phyloP scores from a whole-genome alignment of 139 green algal species.

The Chlorella sp. region DNA sequence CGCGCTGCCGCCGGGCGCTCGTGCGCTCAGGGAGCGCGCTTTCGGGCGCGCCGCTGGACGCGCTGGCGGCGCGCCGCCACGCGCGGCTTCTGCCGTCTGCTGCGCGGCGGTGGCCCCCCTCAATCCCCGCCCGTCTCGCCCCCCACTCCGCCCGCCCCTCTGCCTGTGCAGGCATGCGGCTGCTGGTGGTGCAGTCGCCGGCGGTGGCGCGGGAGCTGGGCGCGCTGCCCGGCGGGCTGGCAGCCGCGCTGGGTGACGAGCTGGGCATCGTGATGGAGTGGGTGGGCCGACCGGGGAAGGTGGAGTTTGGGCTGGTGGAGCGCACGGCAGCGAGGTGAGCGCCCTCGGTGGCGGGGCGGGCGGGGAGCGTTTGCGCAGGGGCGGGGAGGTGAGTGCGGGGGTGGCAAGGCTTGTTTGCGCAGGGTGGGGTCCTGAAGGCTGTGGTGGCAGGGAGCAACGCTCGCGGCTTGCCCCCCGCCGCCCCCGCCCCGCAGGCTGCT shows the following conservation, averaged over 20 bases:
- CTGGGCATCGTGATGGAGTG: constrained; percentile 34
- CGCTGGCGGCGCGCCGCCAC: not conserved
- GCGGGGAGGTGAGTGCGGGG: too few relatives aligned
- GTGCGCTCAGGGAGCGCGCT: too few relatives aligned
- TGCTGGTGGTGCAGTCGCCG: constrained; percentile 29
- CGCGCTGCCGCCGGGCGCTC: not conserved
- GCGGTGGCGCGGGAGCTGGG: constrained; percentile 22
- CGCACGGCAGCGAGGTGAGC: constrained; percentile 15
- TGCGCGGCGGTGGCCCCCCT: not conserved
- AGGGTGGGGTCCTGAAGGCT: too few relatives aligned
- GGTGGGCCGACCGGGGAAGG: constrained; percentile 17
- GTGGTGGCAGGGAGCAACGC: not conserved
- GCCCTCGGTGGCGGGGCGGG: not conserved
- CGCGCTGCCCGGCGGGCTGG: not conserved
- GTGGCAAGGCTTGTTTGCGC: too few relatives aligned
- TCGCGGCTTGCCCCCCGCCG: not conserved
- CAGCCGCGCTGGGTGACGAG: constrained; percentile 12
- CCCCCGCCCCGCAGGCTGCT: constrained; percentile 14
- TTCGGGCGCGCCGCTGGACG: not conserved
- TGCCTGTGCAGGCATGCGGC: constrained; percentile 5
- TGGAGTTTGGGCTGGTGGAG: constrained; percentile 26
- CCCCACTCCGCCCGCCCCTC: not conserved
- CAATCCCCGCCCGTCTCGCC: not conserved
- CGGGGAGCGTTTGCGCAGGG: not conserved
- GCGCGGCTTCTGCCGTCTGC: not conserved